phyloP scores from a whole-genome alignment of 2,329 filamentous ascomycete species.

The Tolypocladium inflatum region DNA sequence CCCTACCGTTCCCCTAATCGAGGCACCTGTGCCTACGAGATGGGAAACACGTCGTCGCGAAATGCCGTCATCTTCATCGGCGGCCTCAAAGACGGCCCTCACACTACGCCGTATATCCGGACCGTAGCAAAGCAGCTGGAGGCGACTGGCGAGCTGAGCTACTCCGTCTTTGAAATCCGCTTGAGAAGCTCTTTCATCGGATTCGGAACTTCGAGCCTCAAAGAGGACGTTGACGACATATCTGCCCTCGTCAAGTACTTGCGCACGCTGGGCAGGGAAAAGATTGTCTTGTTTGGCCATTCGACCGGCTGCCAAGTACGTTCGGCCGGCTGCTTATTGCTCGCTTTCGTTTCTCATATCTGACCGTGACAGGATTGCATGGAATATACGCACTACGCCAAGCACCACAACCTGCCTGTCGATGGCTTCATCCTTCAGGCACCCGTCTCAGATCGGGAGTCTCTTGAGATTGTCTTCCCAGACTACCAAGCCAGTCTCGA shows the following conservation, averaged over 20 bases:
- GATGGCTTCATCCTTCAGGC: conserved; percentile 75
- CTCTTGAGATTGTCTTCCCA: conserved; percentile 35
- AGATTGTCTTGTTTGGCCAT: conserved; percentile 47
- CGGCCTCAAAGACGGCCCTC: conserved; percentile 60
- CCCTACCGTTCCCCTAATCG: conserved; percentile 31
- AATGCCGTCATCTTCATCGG: conserved; percentile 62
- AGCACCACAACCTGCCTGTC: conserved; percentile 40
- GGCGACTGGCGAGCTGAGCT: conserved; percentile 26
- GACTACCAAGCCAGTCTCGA: conserved; percentile 36
- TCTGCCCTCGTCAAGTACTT: conserved; percentile 43
- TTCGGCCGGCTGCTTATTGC: not conserved
- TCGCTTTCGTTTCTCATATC: not conserved
- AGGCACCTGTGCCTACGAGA: conserved; percentile 37
- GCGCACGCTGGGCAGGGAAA: conserved; percentile 36
- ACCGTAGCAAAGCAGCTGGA: conserved; percentile 34
- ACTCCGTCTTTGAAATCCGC: conserved; percentile 47
- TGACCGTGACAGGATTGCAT: conserved; percentile 38
- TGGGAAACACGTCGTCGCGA: conserved; percentile 26
- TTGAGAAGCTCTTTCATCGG: conserved; percentile 44
- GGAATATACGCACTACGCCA: conserved; percentile 38
- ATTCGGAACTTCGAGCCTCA: conserved; percentile 40
- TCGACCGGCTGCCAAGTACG: conserved; percentile 48
- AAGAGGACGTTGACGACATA: conserved; percentile 44
- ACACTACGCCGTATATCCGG: conserved; percentile 50
- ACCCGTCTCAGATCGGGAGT: conserved; percentile 69